These are phyloP conservation scores for Schwanniomyces pseudopolymorphus DNA, from an alignment of 805 yeast species.

Conservation along the genomic window DNA sequence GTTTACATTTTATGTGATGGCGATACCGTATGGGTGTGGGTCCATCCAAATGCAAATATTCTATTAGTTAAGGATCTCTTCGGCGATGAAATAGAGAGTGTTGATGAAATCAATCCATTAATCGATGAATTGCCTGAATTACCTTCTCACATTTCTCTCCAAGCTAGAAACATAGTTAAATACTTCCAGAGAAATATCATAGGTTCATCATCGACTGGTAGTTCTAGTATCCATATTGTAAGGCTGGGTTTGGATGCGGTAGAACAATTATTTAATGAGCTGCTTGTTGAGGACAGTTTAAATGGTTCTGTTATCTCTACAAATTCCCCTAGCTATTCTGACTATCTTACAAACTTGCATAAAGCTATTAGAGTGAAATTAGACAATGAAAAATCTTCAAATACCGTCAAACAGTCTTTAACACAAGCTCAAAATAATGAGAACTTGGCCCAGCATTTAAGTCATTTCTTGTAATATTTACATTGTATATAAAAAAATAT, in stretches of 20 bases:
- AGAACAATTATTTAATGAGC: constrained; percentile 50
- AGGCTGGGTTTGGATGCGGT: constrained; percentile 65
- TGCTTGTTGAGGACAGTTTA: constrained; percentile 71
- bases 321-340: constrained; percentile 54
- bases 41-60: constrained; percentile 68
- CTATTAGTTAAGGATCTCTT: constrained; percentile 71
- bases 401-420: constrained; percentile 26
- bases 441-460: constrained; percentile 37
- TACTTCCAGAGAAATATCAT: constrained; percentile 43
- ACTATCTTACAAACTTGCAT: constrained; percentile 69
- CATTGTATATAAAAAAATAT: background rate
- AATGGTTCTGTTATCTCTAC: constrained; percentile 38
- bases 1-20: constrained; percentile 80
- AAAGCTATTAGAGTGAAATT: constrained; percentile 54
- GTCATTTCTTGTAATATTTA: background rate
- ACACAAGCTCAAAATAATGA: constrained; percentile 24
- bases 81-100: constrained; percentile 50
- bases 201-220: constrained; percentile 25
- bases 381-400: constrained; percentile 44
- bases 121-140: constrained; percentile 65
- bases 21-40: constrained; percentile 54
- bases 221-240: constrained; percentile 55
- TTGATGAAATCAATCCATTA: constrained; percentile 48
- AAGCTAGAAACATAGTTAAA: constrained; percentile 63
- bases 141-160: constrained; percentile 65